Evolutionary conservation across 2,329 filamentous ascomycete genomes (phyloP), one percentile per base, ranked within the genome.

Genomic region (Talaromyces sp.): DNA sequence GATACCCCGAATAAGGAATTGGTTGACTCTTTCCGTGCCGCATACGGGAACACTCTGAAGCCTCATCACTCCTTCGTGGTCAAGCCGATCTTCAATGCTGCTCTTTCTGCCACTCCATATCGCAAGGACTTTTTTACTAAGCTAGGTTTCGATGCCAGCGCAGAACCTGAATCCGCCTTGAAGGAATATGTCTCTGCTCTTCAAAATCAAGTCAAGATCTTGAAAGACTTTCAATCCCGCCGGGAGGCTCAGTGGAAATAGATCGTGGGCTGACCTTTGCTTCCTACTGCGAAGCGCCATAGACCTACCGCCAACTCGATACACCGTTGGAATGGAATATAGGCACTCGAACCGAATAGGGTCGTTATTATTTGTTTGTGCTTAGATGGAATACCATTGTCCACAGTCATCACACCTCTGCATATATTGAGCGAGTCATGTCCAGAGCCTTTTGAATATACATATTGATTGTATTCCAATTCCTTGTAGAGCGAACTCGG

Each of bases 21-120:
- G 68, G 85, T 90, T 67, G 85, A 87, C 70, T 97, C 93, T 57
- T 99, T 99, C 89, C 89, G 91, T 73, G 81, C 83, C 64, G 91
- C 93, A 71, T 99, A 99, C 82, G 86, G 85, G 76, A 84, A 83
- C 72, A 97, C 94, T 59, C 90, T 99, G 73, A 97, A 96, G 83
- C 91, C 90, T 31, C 89, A 96, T 83, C 95, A 99, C 84, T 88
- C 85, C 75, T 93, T 96, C 80, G 73, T 97, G 68, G 83, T 97
- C 73, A 97, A 96, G 85, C 92, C 92, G 67, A 85, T 97, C 75
- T 98, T 98, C 86, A 90, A 86, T 72, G 90, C 93, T 68, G 94
- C 94, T 77, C 97, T 99, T 93, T 87, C 87, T 71, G 93, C 93
- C 19, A 94, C 91, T 70, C 95, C 95, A 1, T 97, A 97, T 85